phyloP scores from a whole-genome alignment of 768 basidiomycete species.

The Lactifluus pinguis region DNA sequence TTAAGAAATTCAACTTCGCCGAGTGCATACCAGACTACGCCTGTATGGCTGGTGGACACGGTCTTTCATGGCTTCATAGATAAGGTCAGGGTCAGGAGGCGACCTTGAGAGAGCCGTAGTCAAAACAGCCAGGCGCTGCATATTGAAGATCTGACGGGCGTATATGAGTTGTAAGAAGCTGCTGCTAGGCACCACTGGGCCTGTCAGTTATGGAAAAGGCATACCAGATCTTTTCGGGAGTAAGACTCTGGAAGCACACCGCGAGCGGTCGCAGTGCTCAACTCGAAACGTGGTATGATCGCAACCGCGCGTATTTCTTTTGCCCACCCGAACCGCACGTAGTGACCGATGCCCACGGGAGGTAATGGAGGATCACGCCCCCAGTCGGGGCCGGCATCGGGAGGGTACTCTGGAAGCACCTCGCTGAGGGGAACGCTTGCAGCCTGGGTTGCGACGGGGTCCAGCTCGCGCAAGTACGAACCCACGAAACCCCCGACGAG shows the following conservation, averaged over 20 bases:
- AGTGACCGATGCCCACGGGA: conserved; percentile 88
- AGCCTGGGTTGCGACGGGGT: conserved; percentile 67
- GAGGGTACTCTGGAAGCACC: conserved; percentile 92
- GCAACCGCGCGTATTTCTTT: conserved; percentile 82
- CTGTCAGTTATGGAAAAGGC: background rate
- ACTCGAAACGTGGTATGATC: conserved; percentile 90
- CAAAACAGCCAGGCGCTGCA: conserved; percentile 91
- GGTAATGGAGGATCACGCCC: conserved; percentile 81
- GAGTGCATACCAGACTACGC: conserved; percentile 58
- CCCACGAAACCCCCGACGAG: conserved; percentile 96
- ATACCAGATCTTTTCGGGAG: conserved; percentile 84
- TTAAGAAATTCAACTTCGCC: background rate
- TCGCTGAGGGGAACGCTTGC: conserved; percentile 91
- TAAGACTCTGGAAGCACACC: conserved; percentile 80
- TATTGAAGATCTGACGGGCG: conserved; percentile 80
- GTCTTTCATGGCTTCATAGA: conserved; percentile 99
- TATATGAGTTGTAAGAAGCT: background rate
- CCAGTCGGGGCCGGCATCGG: conserved; percentile 88
- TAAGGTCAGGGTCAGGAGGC: conserved; percentile 91
- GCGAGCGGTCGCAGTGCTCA: conserved; percentile 92
- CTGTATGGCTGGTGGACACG: conserved; percentile 96
- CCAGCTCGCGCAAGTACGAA: conserved; percentile 87
- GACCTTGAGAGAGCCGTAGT: conserved; percentile 87
- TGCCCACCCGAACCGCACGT: conserved; percentile 82
- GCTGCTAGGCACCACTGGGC: background rate